Base-by-base conservation (phyloP, 2,329 filamentous ascomycete species). In the Clarireedia hainanense region DNA sequence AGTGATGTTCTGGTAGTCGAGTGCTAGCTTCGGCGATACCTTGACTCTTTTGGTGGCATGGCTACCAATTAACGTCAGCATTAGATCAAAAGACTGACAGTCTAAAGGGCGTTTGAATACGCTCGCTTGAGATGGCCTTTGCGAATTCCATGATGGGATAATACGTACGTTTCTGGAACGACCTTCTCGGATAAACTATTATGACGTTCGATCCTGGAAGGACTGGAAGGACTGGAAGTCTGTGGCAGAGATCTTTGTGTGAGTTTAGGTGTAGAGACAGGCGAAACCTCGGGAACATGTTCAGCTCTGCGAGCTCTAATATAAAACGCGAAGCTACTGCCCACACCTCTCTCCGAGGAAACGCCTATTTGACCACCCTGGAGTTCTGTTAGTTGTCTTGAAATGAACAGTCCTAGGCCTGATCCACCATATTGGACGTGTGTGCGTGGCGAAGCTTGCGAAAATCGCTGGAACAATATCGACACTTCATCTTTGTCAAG, bases 401-500 rank as follows among this genome's bases (percentile, higher is more conserved):
- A 89, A 60, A 94, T 91, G 70, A 91, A 92, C 0, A 94, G 74
- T 0, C 89, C 89, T 1, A 94, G 76, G 0, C 89, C 89, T 0
- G 84, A 89, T 0, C 89, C 89, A n/a, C 89, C 89, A 61, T 92
- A 91, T 63, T 89, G 84, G n/a, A 89, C 83, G 64, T 92, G 88
- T 0, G 88, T 91, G 42, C 84, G 81, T 4, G 87, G 86, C 17
- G 84, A 89, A 0, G 88, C 87, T 71, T 94, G 89, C 20, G 53
- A 56, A 68, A 94, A 94, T 23, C 87, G 80, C 62, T 89, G 81
- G 70, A 92, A 94, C 0, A 94, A 76, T 47, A 83, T 77, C 50
- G 85, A 84, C 72, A 85, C 88, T 66, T 91, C 88, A 55, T 85
- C 80, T 4, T 82, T 76, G 3, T 78, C 86, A 14, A 94, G 74